Evolutionary conservation across 768 basidiomycete genomes (phyloP), one percentile per base, ranked within the genome.

Genomic region (Phylloporus sp.): DNA sequence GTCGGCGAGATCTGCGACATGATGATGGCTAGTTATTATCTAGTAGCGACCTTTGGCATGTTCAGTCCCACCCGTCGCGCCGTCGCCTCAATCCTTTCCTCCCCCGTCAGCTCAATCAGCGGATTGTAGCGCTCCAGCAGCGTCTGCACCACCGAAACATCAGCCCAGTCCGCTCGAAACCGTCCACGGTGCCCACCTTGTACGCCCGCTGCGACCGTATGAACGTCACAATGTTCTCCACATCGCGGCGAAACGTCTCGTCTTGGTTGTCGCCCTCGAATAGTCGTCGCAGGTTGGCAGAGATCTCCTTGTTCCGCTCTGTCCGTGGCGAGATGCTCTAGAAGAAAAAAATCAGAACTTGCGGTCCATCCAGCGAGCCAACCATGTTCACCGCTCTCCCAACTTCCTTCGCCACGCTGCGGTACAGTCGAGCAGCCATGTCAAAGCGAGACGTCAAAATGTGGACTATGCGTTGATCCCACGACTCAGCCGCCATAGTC

Each of bases 41-140:
- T 55, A 32, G 21, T n/a, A n/a, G n/a, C 46, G 38, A 49, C 44
- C 41, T 43, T 58, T 9, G 92, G 91, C 76, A 93, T 84, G 58
- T 95, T 76, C 43, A 97, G 67, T 5, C 93, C 93, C 28, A 97
- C 93, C 52, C 92, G 72, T 35, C 82, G 76, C 4, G 91, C 92
- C 0, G 93, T 93, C 2, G 89, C 89, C 57, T 82, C 74, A 50
- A 95, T 77, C 54, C 86, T 72, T 62, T 95, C 90, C 54, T 90
- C 81, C 6, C 76, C 69, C 1, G 90, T 85, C 52, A 94, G 73
- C 58, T 92, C 87, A 33, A 83, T 66, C 15, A 86, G 69, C 0
- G 93, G 92, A 64, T 93, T 95, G 70, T 97, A 97, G 43, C 90
- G 74, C 44, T 90, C 86, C 50, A 96, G 66, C 38, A 96, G 70